Evolutionary conservation across 2,329 filamentous ascomycete genomes (phyloP).

Genomic region (Alternaria conjuncta): DNA sequence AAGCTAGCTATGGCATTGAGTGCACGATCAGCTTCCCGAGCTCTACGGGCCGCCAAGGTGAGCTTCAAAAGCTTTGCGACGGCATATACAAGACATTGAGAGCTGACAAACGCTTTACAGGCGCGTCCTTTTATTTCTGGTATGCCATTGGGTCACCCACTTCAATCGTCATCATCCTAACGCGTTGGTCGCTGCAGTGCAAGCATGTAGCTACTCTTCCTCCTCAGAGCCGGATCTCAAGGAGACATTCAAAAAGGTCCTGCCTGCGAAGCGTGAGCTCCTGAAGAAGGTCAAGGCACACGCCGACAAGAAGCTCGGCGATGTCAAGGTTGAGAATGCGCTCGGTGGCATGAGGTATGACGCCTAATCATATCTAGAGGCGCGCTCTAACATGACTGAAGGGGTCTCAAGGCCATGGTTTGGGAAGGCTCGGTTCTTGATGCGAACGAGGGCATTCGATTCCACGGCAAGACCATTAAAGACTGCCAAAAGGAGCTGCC

Average conservation of each 20-base stretch:
- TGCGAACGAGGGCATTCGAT: conserved; percentile 95
- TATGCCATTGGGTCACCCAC: conserved; percentile 37
- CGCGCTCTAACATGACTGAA: conserved; percentile 33
- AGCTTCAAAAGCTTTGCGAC: conserved; percentile 29
- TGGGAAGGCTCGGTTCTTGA: conserved; percentile 99
- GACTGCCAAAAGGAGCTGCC: conserved; percentile 94
- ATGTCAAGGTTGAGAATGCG: conserved; percentile 92
- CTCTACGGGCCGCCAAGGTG: conserved; percentile 70
- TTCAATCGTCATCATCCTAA: conserved; percentile 16
- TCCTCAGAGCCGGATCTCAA: conserved; percentile 88
- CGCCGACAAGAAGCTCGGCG: conserved; percentile 81
- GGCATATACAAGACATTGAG: not conserved
- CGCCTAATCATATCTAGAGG: not conserved
- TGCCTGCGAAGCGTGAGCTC: conserved; percentile 91
- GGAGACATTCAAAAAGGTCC: conserved; percentile 78
- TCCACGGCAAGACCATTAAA: conserved; percentile 97
- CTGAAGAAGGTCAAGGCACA: conserved; percentile 92
- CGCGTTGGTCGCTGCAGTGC: conserved; percentile 34
- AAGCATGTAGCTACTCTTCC: conserved; percentile 69
- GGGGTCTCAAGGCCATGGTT: conserved; percentile 93
- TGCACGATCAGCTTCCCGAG: conserved; percentile 66
- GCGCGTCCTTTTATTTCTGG: conserved; percentile 44
- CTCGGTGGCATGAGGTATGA: conserved; percentile 87
- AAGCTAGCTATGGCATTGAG: conserved; percentile 66
- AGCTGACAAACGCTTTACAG: conserved; percentile 28